A percentile compares a stretch with the other conserved stretches of the same genome.
Evolutionary conservation across 768 basidiomycete genomes (phyloP).

Genomic region (Lenzites betulinus): DNA sequence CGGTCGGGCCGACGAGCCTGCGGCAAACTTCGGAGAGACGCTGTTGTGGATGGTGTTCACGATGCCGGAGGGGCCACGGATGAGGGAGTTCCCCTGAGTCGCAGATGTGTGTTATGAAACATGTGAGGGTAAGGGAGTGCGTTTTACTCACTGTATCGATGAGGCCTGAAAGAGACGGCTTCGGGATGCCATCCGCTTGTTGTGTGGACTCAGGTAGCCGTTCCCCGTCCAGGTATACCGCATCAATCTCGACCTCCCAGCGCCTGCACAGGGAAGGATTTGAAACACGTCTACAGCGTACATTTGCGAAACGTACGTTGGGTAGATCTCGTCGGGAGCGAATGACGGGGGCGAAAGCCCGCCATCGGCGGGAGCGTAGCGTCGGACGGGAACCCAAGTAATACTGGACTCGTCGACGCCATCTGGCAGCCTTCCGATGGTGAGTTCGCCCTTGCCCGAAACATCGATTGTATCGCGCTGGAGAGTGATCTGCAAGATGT

Average conservation of each 20-base stretch:
- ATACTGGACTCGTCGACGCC: constrained; percentile 51
- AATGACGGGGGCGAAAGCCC: constrained; percentile 59
- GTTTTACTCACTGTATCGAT: constrained; percentile 60
- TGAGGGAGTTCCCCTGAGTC: constrained; percentile 68
- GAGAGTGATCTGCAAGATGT: constrained; percentile 45
- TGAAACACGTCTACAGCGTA: not conserved
- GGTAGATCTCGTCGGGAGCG: constrained; percentile 59
- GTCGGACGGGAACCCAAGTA: constrained; percentile 68
- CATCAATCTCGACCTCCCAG: constrained; percentile 75
- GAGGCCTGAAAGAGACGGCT: constrained; percentile 55
- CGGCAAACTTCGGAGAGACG: constrained; percentile 40
- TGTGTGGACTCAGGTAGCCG: constrained; percentile 56
- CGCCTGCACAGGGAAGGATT: constrained; percentile 9
- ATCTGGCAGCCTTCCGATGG: constrained; percentile 64
- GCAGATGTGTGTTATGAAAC: not conserved
- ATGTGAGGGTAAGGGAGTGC: not conserved
- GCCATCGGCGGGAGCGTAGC: constrained; percentile 52
- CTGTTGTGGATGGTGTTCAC: constrained; percentile 45
- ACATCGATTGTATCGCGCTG: constrained; percentile 70
- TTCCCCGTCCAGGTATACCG: constrained; percentile 70
- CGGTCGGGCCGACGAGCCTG: constrained; percentile 17
- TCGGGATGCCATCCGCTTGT: constrained; percentile 43
- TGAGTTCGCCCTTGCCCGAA: constrained; percentile 68
- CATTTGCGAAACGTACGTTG: constrained; percentile 20
- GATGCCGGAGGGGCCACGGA: constrained; percentile 73